Percentiles rank a stretch among this genome's conserved stretches.
These are phyloP conservation scores for Myxozyma sirexii DNA, from an alignment of 805 yeast species.

Conservation along the genomic window DNA sequence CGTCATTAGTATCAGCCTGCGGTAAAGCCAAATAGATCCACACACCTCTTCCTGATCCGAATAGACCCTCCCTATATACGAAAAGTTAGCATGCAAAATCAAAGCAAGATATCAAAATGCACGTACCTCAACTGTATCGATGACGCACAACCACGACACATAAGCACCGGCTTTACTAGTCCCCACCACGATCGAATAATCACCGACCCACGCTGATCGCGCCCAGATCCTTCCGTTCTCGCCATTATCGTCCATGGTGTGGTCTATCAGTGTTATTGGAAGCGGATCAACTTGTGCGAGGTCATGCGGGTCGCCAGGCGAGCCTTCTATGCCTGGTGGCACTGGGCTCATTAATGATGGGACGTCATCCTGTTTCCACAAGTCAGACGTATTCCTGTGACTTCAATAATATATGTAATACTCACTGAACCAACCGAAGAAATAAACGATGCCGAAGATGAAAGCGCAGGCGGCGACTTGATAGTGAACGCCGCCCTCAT, in stretches of 20 bases:
- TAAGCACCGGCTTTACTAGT: slow-evolving; percentile 45
- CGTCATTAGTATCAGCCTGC: not conserved
- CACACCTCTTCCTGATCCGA: slow-evolving; percentile 18
- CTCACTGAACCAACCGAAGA: slow-evolving; percentile 24
- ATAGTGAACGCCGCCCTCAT: slow-evolving; percentile 5
- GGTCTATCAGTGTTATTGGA: slow-evolving; percentile 48
- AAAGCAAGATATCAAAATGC: not conserved
- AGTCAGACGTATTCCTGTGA: not conserved
- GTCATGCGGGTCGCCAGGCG: slow-evolving; percentile 33
- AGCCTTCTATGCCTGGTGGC: slow-evolving; percentile 14
- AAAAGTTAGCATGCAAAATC: not conserved
- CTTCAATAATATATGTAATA: not conserved
- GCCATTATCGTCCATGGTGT: slow-evolving; percentile 36
- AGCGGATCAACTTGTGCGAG: slow-evolving; percentile 44
- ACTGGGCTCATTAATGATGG: slow-evolving; percentile 18
- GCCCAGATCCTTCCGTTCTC: slow-evolving; percentile 45
- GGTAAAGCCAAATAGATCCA: too few relatives aligned
- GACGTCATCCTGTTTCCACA: slow-evolving; percentile 6
- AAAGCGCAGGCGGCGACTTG: not conserved
- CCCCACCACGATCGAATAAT: slow-evolving; percentile 48
- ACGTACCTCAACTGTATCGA: slow-evolving; percentile 43
- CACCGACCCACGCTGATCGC: slow-evolving; percentile 44
- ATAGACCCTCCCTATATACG: slow-evolving; percentile 14
- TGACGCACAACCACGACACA: slow-evolving; percentile 48
- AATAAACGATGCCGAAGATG: slow-evolving; percentile 19